Conservation (phyloP, 805 yeast species). For the Wickerhamiella allomyrinae region DNA sequence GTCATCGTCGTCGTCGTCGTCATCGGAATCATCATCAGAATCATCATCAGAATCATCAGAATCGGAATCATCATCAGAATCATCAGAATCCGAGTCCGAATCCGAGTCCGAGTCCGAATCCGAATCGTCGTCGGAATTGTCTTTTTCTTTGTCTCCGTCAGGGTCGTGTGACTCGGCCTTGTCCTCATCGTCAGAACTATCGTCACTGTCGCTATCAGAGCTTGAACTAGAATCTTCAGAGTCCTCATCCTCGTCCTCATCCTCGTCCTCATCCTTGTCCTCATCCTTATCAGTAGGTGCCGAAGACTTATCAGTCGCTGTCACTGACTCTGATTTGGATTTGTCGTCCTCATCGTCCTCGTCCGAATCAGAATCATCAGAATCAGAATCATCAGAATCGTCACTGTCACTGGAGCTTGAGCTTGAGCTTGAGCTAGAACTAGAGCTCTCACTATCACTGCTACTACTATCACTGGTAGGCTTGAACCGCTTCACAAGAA, state of each 20-base stretch:
- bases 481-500: slow-evolving; percentile 16
- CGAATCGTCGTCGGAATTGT: slow-evolving; percentile 16
- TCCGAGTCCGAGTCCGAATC: slow-evolving; percentile 17
- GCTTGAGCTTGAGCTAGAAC: slow-evolving; percentile 19
- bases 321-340: slow-evolving; percentile 6
- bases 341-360: too few relatives aligned
- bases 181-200: slow-evolving; percentile 13
- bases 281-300: too few relatives aligned
- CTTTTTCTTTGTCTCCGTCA: slow-evolving; percentile 16
- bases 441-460: slow-evolving; percentile 18
- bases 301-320: too few relatives aligned
- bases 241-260: too few relatives aligned
- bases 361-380: slow-evolving; percentile 2
- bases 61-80: neutral
- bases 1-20: too few relatives aligned
- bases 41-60: too few relatives aligned
- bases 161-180: slow-evolving; percentile 15
- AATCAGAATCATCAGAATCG: slow-evolving; percentile 7
- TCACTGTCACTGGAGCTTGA: slow-evolving; percentile 18
- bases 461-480: slow-evolving; percentile 11
- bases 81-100: slow-evolving; percentile 6
- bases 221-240: slow-evolving; percentile 5
- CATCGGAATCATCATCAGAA: too few relatives aligned
- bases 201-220: slow-evolving; percentile 7
- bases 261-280: too few relatives aligned